These are phyloP conservation scores for Misopates orontium DNA, from an alignment of 257 asterid genomes.

Conservation along the genomic window DNA sequence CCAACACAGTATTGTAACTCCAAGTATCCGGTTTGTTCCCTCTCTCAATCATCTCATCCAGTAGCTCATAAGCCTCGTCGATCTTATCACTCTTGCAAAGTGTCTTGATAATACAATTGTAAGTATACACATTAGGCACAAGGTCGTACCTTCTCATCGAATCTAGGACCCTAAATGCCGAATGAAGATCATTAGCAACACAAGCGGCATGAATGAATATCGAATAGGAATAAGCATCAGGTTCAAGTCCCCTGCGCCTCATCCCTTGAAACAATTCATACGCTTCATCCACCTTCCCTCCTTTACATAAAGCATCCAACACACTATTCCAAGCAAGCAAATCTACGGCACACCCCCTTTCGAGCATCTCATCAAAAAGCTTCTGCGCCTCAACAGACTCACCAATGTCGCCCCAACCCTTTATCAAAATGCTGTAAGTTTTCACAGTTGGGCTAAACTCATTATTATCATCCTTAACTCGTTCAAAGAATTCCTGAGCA, in stretches of 20 bases:
- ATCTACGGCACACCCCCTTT: slow-evolving; percentile 55
- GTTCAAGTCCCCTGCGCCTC: slow-evolving; percentile 57
- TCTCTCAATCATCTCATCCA: slow-evolving; percentile 62
- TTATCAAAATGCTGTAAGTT: slow-evolving; percentile 78
- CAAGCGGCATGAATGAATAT: slow-evolving; percentile 68
- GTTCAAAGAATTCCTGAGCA: slow-evolving; percentile 75
- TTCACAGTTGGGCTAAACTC: slow-evolving; percentile 50
- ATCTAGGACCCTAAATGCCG: slow-evolving; percentile 66
- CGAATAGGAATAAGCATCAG: slow-evolving; percentile 80
- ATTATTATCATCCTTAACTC: slow-evolving; percentile 34
- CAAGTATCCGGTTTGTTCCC: slow-evolving; percentile 64
- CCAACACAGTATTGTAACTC: slow-evolving; percentile 72
- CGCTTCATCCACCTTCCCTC: slow-evolving; percentile 73
- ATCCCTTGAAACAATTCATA: slow-evolving; percentile 51
- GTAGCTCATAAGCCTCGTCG: slow-evolving; percentile 72
- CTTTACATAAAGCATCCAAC: slow-evolving; percentile 72
- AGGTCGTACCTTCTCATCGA: slow-evolving; percentile 70
- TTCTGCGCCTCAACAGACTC: slow-evolving; percentile 48
- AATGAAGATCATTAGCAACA: slow-evolving; percentile 54
- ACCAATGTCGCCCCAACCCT: slow-evolving; percentile 80
- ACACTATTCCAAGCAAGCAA: slow-evolving; percentile 77
- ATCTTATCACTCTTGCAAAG: slow-evolving; percentile 65
- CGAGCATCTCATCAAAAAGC: slow-evolving; percentile 80
- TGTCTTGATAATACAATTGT: slow-evolving; percentile 63
- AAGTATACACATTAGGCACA: slow-evolving; percentile 72